Percentiles rank a stretch among this genome's conserved stretches.
These are phyloP conservation scores for Colletotrichum paranaense DNA, from an alignment of 2,329 filamentous ascomycete genomes.

Conservation along the genomic window DNA sequence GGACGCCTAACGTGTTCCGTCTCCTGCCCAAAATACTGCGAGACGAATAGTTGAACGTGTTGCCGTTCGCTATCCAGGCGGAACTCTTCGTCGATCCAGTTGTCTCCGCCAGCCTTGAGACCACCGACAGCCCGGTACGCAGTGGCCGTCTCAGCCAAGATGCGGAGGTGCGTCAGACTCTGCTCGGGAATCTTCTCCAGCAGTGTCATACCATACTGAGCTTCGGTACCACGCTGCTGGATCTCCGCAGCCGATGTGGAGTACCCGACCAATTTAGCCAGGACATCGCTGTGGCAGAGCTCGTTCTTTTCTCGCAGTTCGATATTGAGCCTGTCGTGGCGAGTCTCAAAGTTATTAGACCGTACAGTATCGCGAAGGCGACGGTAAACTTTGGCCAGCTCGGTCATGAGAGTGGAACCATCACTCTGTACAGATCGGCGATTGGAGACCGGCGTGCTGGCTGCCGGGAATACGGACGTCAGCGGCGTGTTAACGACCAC, in stretches of 20 bases:
- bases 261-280: slow-evolving; percentile 78
- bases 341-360: slow-evolving; percentile 62
- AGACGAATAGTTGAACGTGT: slow-evolving; percentile 80
- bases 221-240: slow-evolving; percentile 85
- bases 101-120: slow-evolving; percentile 69
- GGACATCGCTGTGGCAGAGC: slow-evolving; percentile 65
- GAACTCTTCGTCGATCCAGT: slow-evolving; percentile 75
- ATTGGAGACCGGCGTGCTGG: slow-evolving; percentile 49
- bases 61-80: slow-evolving; percentile 76
- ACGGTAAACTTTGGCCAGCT: slow-evolving; percentile 70
- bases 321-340: slow-evolving; percentile 46
- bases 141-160: slow-evolving; percentile 87
- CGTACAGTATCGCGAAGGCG: slow-evolving; percentile 69
- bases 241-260: slow-evolving; percentile 93
- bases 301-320: slow-evolving; percentile 51
- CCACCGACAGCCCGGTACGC: slow-evolving; percentile 85
- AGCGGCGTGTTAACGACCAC: slow-evolving; percentile 53
- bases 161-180: slow-evolving; percentile 84
- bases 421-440: slow-evolving; percentile 48
- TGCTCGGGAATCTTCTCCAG: slow-evolving; percentile 88
- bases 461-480: slow-evolving; percentile 55
- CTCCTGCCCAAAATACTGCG: slow-evolving; percentile 60
- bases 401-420: slow-evolving; percentile 54
- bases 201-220: slow-evolving; percentile 78
- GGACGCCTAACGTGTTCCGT: slow-evolving; percentile 53